Percentiles rank a stretch among this genome's conserved stretches.
Conservation (phyloP, 1,139 yeast species). For the Blastobotrys niveus region DNA sequence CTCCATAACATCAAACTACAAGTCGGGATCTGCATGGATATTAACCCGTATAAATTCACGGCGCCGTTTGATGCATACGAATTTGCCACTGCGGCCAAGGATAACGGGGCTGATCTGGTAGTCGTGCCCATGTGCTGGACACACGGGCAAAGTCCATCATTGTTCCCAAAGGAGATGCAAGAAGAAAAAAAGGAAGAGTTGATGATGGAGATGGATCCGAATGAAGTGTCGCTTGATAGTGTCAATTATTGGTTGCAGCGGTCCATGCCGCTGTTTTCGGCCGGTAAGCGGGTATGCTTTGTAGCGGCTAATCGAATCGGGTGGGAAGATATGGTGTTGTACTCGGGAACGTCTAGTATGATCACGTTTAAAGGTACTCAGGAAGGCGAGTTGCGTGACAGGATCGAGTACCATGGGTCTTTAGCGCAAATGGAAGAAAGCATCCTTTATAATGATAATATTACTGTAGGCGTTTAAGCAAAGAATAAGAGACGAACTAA, state of each 20-base stretch:
- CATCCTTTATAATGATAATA: conserved; percentile 18
- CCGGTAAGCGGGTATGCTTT: conserved; percentile 31
- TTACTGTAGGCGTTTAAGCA: conserved; percentile 13
- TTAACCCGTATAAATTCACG: conserved; percentile 77
- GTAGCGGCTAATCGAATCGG: conserved; percentile 70
- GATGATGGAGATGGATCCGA: conserved; percentile 23
- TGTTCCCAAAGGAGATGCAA: conserved; percentile 18
- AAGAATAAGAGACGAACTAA: neutral
- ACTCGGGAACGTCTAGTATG: conserved; percentile 59
- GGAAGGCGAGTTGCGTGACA: conserved; percentile 1
- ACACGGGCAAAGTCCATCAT: conserved; percentile 39
- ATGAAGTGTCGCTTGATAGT: conserved; percentile 34
- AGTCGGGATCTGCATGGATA: conserved; percentile 93
- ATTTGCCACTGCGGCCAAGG: conserved; percentile 52
- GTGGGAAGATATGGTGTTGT: conserved; percentile 59
- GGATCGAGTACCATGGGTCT: conserved; percentile 22
- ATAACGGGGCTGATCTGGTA: conserved; percentile 48
- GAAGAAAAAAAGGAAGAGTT: conserved; percentile 17
- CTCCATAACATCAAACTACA: conserved; percentile 35
- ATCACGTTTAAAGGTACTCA: conserved; percentile 18
- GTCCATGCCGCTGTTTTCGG: conserved; percentile 53
- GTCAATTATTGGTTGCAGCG: conserved; percentile 68
- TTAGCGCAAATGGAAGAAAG: conserved; percentile 25
- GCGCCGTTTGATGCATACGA: conserved; percentile 76
- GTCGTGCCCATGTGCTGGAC: conserved; percentile 90